A percentile compares a stretch with the other conserved stretches of the same genome.
Evolutionary conservation across 1,284 basidiomycete species (phyloP).

Genomic region (Singerocomus inundabilis): DNA sequence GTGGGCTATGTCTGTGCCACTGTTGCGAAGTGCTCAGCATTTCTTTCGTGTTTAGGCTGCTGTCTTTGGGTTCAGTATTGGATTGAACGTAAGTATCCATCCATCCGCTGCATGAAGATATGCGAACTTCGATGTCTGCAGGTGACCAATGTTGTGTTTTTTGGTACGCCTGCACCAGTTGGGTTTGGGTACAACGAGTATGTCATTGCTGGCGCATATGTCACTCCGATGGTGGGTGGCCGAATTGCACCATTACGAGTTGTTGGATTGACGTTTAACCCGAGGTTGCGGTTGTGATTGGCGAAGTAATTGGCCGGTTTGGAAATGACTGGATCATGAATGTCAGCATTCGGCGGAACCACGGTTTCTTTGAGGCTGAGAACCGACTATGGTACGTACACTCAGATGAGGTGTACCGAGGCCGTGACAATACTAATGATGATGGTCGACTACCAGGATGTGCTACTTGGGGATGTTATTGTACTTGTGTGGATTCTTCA

Average conservation of each 20-base stretch:
- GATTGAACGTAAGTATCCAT: conserved; percentile 59
- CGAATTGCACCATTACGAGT: not conserved
- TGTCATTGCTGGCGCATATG: conserved; percentile 57
- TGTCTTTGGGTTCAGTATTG: conserved; percentile 68
- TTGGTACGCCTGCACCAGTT: conserved; percentile 53
- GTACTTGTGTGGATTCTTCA: conserved; percentile 63
- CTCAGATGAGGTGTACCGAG: not conserved
- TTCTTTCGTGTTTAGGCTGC: conserved; percentile 39
- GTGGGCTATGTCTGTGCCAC: conserved; percentile 27
- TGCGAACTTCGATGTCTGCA: conserved; percentile 25
- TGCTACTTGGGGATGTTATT: conserved; percentile 62
- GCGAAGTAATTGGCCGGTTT: conserved; percentile 66
- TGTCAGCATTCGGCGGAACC: conserved; percentile 53
- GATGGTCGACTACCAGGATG: conserved; percentile 44
- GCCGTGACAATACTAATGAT: not conserved
- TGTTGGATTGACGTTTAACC: not conserved
- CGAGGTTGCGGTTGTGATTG: conserved; percentile 63
- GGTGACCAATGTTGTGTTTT: conserved; percentile 71
- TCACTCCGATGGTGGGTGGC: conserved; percentile 57
- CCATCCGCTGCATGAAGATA: not conserved
- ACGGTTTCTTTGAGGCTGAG: conserved; percentile 72
- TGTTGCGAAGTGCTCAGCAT: not conserved
- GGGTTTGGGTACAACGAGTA: conserved; percentile 59
- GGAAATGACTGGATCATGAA: conserved; percentile 68
- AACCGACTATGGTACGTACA: conserved; percentile 57